A percentile compares a stretch with the other conserved stretches of the same genome.
phyloP scores from a whole-genome alignment of 1,284 basidiomycete genomes.

The Heliocybe sulcata region DNA sequence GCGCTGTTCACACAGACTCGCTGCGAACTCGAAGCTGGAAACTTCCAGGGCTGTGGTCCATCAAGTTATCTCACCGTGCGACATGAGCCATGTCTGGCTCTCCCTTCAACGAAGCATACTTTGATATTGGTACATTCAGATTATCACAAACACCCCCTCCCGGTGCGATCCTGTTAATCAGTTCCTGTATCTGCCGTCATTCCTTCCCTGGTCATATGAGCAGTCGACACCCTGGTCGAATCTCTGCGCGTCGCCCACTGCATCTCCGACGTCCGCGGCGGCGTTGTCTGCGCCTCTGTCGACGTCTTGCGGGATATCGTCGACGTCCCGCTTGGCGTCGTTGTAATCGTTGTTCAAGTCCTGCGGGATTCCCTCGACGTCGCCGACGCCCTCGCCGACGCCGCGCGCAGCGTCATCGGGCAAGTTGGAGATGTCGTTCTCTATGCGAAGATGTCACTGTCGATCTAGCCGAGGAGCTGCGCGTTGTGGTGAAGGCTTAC shows the following conservation, averaged over 20 bases:
- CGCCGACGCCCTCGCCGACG: not conserved
- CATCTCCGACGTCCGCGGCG: not conserved
- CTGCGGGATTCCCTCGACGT: not conserved
- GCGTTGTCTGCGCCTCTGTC: not conserved
- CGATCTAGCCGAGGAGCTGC: no score
- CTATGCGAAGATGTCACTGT: not conserved
- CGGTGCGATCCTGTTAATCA: not conserved
- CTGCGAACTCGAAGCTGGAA: no score
- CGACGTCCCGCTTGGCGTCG: not conserved
- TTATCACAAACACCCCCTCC: not conserved
- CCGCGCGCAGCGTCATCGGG: not conserved
- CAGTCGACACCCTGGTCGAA: not conserved
- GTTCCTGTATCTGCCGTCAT: not conserved
- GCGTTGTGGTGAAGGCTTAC: not conserved
- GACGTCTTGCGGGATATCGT: not conserved
- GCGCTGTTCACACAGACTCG: no score
- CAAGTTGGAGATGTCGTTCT: not conserved
- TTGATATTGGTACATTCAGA: not conserved
- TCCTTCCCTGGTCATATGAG: not conserved
- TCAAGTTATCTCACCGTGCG: no score
- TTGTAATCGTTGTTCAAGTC: not conserved
- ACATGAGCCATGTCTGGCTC: no score
- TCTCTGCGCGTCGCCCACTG: not conserved
- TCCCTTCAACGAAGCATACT: not conserved
- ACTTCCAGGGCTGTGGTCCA: no score